Evolutionary conservation across 1,139 yeast genomes (phyloP), one percentile per base, ranked within the genome.

Genomic region (Candida sanyaensis): DNA sequence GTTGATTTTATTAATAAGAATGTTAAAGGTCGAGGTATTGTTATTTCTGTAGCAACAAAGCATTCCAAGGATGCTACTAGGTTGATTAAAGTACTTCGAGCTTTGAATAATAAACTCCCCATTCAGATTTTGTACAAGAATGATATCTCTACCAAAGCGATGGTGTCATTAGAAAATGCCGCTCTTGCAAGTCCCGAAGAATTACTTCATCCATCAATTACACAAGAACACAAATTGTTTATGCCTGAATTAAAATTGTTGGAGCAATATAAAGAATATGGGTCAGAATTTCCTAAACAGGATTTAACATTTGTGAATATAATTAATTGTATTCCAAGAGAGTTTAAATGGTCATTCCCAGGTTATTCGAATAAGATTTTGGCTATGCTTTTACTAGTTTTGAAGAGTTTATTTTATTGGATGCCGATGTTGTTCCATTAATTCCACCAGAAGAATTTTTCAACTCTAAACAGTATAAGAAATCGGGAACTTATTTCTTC

Each of bases 361-460:
- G 68, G 73, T 7, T 81, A 73, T 60, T 67, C 75, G 41, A 79
- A 75, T 64, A 80, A 80, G 55, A 51, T 80, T 4, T 57, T 80
- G 24, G 81, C 84, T 0, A 63, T 75, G 41, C 50, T 78, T 17
- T 77, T 57, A 73, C 68, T 41, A 69, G 83, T 0, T 81, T 80
- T 56, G 72, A 72, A 48, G 84, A 81, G 49, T 69, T 77, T 37
- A 56, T 81, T 3, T 61, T 81, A 50, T 53, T 81, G 50, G 86
- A 81, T 58, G 80, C 84, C 1, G 86, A 81, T 55, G 66, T 82
- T 0, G 77, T 81, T 7, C 85, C 84, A 0, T 61, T 81, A 41
- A 60, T 75, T 3, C 61, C 68, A 2, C 59, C 65, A 2, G 55
- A 53, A 12, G 63, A 65, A 5, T 66, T 75, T 43, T 70, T 73